Evolutionary conservation across 495 filamentous ascomycete species (phyloP).

Genomic region (Glarea lozoyensis): DNA sequence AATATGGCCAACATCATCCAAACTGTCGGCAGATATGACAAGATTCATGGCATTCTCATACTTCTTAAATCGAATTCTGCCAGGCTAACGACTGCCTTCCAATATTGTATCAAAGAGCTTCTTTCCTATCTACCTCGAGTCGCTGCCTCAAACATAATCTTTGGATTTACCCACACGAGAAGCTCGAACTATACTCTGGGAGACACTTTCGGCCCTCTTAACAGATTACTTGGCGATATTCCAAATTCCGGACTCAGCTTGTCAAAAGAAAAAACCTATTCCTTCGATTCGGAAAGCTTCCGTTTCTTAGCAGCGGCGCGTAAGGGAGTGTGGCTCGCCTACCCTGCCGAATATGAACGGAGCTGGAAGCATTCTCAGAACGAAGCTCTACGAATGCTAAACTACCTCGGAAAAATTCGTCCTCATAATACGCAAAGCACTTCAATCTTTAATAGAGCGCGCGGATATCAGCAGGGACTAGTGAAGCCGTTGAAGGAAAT

Average conservation of each 20-base stretch:
- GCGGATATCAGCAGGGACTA: slow-evolving; percentile 25
- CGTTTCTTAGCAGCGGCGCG: slow-evolving; percentile 33
- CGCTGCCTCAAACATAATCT: slow-evolving; percentile 31
- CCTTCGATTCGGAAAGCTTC: slow-evolving; percentile 39
- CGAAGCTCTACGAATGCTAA: slow-evolving; percentile 24
- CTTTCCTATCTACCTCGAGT: slow-evolving; percentile 30
- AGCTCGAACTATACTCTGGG: slow-evolving; percentile 33
- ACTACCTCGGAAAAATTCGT: slow-evolving; percentile 16
- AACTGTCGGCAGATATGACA: slow-evolving; percentile 20
- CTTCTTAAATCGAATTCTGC: slow-evolving; percentile 35
- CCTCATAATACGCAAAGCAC: slow-evolving; percentile 31
- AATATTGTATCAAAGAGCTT: slow-evolving; percentile 33
- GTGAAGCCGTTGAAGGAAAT: slow-evolving; percentile 30
- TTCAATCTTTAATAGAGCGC: slow-evolving; percentile 29
- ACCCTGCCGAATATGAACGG: slow-evolving; percentile 25
- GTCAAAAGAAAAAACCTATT: slow-evolving; percentile 24
- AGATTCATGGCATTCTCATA: slow-evolving; percentile 35
- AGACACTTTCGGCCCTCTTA: slow-evolving; percentile 29
- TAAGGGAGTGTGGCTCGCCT: slow-evolving; percentile 21
- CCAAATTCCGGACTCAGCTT: slow-evolving; percentile 21
- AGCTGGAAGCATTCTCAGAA: slow-evolving; percentile 30
- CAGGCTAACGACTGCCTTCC: slow-evolving; percentile 28
- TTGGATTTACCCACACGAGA: slow-evolving; percentile 36
- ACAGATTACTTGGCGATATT: slow-evolving; percentile 21
- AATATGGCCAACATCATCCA: slow-evolving; percentile 34